Evolutionary conservation across 495 filamentous ascomycete species (phyloP).

Genomic region (Penicillium odoratum): DNA sequence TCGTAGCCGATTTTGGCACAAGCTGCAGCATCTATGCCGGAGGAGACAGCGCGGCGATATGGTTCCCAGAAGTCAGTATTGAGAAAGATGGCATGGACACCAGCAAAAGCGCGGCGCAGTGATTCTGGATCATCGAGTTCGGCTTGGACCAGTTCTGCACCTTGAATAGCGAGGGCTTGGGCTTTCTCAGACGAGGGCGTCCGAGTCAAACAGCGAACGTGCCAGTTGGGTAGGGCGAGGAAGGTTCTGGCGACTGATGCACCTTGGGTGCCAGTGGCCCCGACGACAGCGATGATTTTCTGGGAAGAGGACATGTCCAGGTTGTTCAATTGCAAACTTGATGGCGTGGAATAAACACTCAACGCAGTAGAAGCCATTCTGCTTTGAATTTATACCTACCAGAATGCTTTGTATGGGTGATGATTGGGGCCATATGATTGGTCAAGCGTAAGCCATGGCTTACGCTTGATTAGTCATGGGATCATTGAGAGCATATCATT

Average conservation of each 20-base stretch:
- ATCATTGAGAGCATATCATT: background rate
- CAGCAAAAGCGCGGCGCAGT: constrained; percentile 45
- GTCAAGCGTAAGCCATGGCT: constrained; percentile 25
- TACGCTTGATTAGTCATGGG: constrained; percentile 6
- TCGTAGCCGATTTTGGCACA: constrained; percentile 47
- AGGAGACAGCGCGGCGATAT: constrained; percentile 18
- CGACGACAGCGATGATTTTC: constrained; percentile 32
- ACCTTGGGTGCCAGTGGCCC: constrained; percentile 49
- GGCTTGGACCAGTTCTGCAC: constrained; percentile 49
- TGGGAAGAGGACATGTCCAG: constrained; percentile 5
- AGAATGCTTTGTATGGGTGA: background rate
- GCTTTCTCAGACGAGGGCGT: constrained; percentile 42
- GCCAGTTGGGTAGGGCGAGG: constrained; percentile 35
- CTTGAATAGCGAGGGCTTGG: constrained; percentile 35
- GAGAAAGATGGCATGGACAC: constrained; percentile 51
- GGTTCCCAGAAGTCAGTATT: constrained; percentile 53
- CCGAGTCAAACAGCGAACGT: constrained; percentile 45
- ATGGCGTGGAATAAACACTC: background rate
- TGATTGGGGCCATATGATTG: constrained; percentile 16
- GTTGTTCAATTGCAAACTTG: background rate
- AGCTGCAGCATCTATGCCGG: constrained; percentile 16
- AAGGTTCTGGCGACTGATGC: constrained; percentile 45
- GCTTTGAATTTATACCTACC: background rate
- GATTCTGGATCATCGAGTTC: constrained; percentile 45
- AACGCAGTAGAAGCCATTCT: too few relatives aligned